A percentile compares a stretch with the other conserved stretches of the same genome.
These are phyloP conservation scores for Mycena belliarum DNA, from an alignment of 768 basidiomycete genomes.

Conservation along the genomic window DNA sequence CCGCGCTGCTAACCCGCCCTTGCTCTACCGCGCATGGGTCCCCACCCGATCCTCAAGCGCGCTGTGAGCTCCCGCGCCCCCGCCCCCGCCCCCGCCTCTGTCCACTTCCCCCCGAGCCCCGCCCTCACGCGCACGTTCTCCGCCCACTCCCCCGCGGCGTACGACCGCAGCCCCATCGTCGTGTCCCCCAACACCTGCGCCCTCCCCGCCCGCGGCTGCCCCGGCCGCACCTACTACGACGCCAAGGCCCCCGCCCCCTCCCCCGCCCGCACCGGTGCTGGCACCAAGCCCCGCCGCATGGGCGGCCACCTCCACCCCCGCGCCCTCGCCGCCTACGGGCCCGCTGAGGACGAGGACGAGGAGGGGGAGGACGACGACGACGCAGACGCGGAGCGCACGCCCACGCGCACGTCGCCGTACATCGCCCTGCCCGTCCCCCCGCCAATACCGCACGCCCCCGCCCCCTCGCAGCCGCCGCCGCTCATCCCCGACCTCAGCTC, in stretches of 20 bases:
- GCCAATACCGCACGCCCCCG: constrained; percentile 9
- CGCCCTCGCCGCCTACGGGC: constrained; percentile 2
- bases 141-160: constrained; percentile 58
- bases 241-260: constrained; percentile 21
- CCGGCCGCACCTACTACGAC: constrained; percentile 65
- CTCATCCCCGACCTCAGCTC: constrained; percentile 64
- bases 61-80: no score
- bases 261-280: background rate
- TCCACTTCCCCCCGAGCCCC: no score
- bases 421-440: constrained; percentile 25
- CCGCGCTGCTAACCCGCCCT: no score
- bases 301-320: constrained; percentile 42
- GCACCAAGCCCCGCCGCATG: constrained; percentile 6
- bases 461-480: constrained; percentile 37
- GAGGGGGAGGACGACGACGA: constrained; percentile 25
- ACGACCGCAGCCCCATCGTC: constrained; percentile 81
- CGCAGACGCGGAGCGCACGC: constrained; percentile 30
- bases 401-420: constrained; percentile 24
- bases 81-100: no score
- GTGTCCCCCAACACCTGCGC: constrained; percentile 73
- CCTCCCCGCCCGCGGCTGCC: constrained; percentile 77
- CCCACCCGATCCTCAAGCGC: no score
- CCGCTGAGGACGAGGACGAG: constrained; percentile 1
- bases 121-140: no score
- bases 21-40: no score